Conservation (phyloP, 208 protist species). For the Acanthamoeba triangularis region DNA sequence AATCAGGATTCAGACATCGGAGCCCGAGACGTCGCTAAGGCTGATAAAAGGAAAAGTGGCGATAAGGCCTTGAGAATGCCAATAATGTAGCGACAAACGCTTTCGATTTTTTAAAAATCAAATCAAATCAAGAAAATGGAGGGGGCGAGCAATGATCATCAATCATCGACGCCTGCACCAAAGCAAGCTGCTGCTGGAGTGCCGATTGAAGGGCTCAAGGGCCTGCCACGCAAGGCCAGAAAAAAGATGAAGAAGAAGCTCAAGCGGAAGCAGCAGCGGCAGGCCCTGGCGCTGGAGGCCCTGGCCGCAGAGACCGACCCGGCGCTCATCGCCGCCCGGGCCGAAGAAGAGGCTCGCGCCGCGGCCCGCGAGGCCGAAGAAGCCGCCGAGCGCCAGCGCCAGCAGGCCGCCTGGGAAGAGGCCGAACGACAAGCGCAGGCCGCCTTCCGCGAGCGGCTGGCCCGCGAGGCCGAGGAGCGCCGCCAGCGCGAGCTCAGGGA, state of each 20-base stretch:
- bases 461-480: neutral
- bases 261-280: constrained; percentile 43
- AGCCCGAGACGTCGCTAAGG: neutral
- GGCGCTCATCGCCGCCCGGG: neutral
- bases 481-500: neutral
- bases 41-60: neutral
- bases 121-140: too few species aligned
- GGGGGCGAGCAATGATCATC: neutral
- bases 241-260: constrained; percentile 69
- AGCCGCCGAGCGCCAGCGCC: neutral
- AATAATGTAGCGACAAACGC: too few species aligned
- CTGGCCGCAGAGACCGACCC: neutral
- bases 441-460: neutral
- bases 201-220: neutral
- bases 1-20: too few species aligned
- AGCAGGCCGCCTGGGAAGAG: constrained; percentile 50
- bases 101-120: too few species aligned
- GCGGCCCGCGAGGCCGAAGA: neutral
- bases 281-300: neutral
- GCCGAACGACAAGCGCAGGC: neutral
- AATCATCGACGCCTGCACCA: neutral
- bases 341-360: neutral
- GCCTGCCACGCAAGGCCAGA: constrained; percentile 22
- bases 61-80: too few species aligned
- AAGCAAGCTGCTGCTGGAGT: neutral